Percentiles rank a stretch among this genome's conserved stretches.
Conservation (phyloP, 257 asterid genomes). For the Misopates orontium region DNA sequence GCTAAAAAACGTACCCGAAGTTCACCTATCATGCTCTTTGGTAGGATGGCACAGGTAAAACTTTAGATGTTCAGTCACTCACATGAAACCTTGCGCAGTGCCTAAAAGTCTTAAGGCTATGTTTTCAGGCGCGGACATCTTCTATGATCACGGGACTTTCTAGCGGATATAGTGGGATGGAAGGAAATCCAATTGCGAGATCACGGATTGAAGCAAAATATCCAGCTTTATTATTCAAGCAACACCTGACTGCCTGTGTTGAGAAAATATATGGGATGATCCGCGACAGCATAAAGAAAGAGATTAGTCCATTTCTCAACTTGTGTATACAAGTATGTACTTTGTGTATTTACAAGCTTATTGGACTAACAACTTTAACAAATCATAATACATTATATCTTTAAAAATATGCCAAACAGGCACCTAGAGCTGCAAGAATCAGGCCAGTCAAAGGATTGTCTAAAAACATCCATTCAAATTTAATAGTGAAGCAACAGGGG, state of each 20-base stretch:
- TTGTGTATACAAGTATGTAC: conserved; percentile 77
- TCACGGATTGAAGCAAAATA: conserved; percentile 88
- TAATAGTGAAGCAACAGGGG: conserved; percentile 66
- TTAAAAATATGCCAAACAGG: conserved; percentile 51
- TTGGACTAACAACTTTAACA: conserved; percentile 3
- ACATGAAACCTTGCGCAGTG: conserved; percentile 20
- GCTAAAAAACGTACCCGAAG: conserved; percentile 65
- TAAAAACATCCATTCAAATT: conserved; percentile 63
- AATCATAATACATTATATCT: conserved; percentile 20
- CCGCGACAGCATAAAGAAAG: conserved; percentile 86
- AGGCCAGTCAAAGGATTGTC: conserved; percentile 72
- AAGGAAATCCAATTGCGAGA: conserved; percentile 61
- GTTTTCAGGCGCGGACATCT: conserved; percentile 67
- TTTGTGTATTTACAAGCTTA: conserved; percentile 15
- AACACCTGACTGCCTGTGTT: conserved; percentile 87
- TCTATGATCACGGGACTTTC: conserved; percentile 69
- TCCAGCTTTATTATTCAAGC: conserved; percentile 89
- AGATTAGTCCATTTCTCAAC: conserved; percentile 76
- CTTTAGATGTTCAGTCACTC: conserved; percentile 26
- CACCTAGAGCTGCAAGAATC: conserved; percentile 81
- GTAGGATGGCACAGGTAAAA: conserved; percentile 88
- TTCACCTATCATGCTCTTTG: conserved; percentile 73
- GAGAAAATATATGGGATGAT: conserved; percentile 89
- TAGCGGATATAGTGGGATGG: conserved; percentile 91
- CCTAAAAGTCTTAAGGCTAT: conserved; percentile 29